phyloP scores from a whole-genome alignment of 495 filamentous ascomycete species.

The Ramalina intermedia region DNA sequence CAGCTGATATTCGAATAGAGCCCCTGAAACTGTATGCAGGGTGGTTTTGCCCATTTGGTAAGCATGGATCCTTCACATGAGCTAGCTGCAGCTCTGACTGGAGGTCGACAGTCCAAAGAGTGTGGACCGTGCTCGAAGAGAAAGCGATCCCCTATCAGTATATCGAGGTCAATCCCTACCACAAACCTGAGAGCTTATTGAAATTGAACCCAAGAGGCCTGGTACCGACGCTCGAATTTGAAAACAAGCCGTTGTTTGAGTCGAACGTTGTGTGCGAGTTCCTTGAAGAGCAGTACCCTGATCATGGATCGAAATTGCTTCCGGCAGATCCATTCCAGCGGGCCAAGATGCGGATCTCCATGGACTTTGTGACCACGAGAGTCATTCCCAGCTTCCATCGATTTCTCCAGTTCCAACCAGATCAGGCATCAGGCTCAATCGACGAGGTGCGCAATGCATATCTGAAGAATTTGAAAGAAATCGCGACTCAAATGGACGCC shows the following conservation, averaged over 20 bases:
- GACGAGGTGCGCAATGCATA: constrained; percentile 35
- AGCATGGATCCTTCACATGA: constrained; percentile 7
- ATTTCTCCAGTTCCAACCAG: constrained; percentile 47
- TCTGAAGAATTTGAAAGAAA: constrained; percentile 33
- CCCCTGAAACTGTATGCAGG: constrained; percentile 48
- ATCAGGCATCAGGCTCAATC: constrained; percentile 17
- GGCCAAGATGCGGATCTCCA: constrained; percentile 50
- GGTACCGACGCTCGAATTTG: constrained; percentile 46
- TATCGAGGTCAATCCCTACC: constrained; percentile 59
- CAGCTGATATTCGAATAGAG: constrained; percentile 20
- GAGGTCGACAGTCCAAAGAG: constrained; percentile 37
- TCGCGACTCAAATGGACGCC: constrained; percentile 42
- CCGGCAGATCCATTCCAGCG: constrained; percentile 41
- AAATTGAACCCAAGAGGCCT: constrained; percentile 54
- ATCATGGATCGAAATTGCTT: constrained; percentile 31
- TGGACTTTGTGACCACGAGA: constrained; percentile 47
- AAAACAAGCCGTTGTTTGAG: constrained; percentile 47
- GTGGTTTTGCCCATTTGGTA: constrained; percentile 42
- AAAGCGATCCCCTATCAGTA: constrained; percentile 60
- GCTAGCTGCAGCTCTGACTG: not conserved
- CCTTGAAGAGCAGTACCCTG: constrained; percentile 50
- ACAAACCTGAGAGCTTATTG: constrained; percentile 48
- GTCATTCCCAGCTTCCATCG: constrained; percentile 51
- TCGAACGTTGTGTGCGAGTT: constrained; percentile 54
- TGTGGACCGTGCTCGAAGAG: constrained; percentile 53